A percentile compares a stretch with the other conserved stretches of the same genome.
Conservation (phyloP, 768 basidiomycete genomes). For the Rhodotorula taiwanensis region DNA sequence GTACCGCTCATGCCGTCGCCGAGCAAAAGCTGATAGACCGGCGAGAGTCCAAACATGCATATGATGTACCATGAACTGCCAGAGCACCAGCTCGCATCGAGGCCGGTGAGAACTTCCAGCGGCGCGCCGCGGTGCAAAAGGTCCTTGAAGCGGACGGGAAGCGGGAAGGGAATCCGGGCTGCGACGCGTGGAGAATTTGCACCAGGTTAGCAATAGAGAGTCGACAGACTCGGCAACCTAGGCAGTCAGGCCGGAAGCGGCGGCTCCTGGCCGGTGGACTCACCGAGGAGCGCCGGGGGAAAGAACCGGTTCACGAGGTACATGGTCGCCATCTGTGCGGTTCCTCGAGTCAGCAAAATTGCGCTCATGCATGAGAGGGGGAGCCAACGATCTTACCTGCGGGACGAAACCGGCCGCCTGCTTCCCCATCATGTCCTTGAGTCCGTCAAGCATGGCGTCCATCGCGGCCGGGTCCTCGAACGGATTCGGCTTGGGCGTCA, state of each 20-base stretch:
- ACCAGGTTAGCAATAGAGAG: too few relatives aligned
- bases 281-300: constrained; percentile 94
- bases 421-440: constrained; percentile 99
- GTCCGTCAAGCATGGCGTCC: constrained; percentile 65
- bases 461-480: constrained; percentile 35
- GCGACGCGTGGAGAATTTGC: too few relatives aligned
- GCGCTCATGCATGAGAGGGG: neutral
- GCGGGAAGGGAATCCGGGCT: constrained; percentile 95
- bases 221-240: constrained; percentile 7
- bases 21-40: constrained; percentile 85
- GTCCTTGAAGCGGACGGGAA: constrained; percentile 93
- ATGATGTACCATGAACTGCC: constrained; percentile 99
- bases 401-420: constrained; percentile 99
- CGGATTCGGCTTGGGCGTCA: constrained; percentile 45
- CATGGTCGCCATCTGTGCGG: constrained; percentile 87
- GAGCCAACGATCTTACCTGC: constrained; percentile 23
- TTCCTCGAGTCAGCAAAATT: too few relatives aligned
- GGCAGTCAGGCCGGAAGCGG: neutral
- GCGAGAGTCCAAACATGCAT: constrained; percentile 96
- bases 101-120: constrained; percentile 73
- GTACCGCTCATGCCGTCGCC: constrained; percentile 76
- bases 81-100: constrained; percentile 99
- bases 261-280: too few relatives aligned
- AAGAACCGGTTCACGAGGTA: constrained; percentile 99
- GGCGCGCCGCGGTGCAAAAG: constrained; percentile 95